Conservation (phyloP, 2,329 filamentous ascomycete genomes). For the Xylaria sp. region DNA sequence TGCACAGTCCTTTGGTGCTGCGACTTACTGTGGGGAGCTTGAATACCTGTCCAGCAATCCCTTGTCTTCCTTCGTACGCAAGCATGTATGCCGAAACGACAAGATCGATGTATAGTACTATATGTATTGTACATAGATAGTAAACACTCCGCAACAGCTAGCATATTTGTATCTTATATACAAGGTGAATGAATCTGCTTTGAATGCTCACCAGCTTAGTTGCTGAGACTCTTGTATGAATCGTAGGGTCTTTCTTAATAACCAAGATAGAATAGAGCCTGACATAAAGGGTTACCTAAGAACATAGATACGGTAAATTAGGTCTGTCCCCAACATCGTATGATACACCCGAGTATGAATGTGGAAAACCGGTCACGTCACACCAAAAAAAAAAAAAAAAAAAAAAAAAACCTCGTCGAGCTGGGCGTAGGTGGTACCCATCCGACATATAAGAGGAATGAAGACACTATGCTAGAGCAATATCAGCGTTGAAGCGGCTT, state of each 20-base stretch:
- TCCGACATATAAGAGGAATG: not conserved
- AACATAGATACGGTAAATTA: not conserved
- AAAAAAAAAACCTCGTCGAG: not conserved
- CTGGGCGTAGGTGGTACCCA: not conserved
- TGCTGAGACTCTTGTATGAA: not conserved
- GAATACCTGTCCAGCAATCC: not conserved
- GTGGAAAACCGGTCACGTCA: conserved; percentile 16
- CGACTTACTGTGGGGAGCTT: not conserved
- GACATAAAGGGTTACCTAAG: not conserved
- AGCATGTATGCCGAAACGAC: not conserved
- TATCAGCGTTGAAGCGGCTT: conserved; percentile 10
- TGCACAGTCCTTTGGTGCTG: not conserved
- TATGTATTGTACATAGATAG: not conserved
- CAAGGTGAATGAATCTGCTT: not conserved
- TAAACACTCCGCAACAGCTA: conserved; percentile 1
- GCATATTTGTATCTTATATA: not conserved
- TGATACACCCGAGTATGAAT: conserved; percentile 12
- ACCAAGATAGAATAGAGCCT: not conserved
- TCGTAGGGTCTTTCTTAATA: not conserved
- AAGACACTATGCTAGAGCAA: not conserved
- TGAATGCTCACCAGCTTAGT: conserved; percentile 3
- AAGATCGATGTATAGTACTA: no score
- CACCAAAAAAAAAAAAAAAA: conserved; percentile 4
- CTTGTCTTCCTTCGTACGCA: not conserved
- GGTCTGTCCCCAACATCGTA: conserved; percentile 12